These are phyloP conservation scores for Oryza coarctata DNA, from an alignment of 176 grass and related monocot species.

Conservation along the genomic window DNA sequence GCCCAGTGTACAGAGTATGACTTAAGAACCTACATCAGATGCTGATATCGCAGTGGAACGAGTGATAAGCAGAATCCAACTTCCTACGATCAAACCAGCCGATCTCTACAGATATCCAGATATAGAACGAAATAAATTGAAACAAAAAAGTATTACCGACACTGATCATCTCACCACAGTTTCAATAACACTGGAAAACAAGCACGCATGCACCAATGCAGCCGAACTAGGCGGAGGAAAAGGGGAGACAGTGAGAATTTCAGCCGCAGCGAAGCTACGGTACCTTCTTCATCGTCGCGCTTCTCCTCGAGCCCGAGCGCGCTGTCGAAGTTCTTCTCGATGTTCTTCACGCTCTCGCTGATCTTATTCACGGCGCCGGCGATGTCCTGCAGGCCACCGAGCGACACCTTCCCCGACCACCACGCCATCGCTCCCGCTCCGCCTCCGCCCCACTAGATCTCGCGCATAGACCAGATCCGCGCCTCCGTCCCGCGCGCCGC, in stretches of 20 bases:
- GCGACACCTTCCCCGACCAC: slow-evolving; percentile 83
- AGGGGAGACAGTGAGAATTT: not conserved
- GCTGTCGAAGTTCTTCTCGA: slow-evolving; percentile 97
- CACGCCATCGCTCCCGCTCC: slow-evolving; percentile 64
- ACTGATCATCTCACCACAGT: not conserved
- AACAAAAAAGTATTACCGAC: not conserved
- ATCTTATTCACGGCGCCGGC: slow-evolving; percentile 97
- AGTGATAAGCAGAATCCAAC: not conserved
- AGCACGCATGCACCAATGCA: not conserved
- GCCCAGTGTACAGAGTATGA: not conserved
- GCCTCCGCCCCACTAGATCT: slow-evolving; percentile 41
- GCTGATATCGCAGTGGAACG: not conserved
- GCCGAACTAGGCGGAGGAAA: not conserved
- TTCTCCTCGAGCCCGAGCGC: slow-evolving; percentile 96
- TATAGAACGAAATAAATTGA: not conserved
- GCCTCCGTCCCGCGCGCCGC: slow-evolving; percentile 10
- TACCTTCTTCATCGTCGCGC: slow-evolving; percentile 74
- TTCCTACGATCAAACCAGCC: not conserved
- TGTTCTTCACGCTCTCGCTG: slow-evolving; percentile 99
- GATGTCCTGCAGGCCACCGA: slow-evolving; percentile 89
- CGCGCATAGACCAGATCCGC: slow-evolving; percentile 45
- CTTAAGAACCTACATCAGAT: not conserved
- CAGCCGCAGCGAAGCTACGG: not conserved
- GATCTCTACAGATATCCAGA: not conserved
- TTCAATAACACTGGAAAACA: not conserved